Percentiles rank a stretch among this genome's conserved stretches.
phyloP scores from a whole-genome alignment of 2,329 filamentous ascomycete species.

The Microdochium paspali region DNA sequence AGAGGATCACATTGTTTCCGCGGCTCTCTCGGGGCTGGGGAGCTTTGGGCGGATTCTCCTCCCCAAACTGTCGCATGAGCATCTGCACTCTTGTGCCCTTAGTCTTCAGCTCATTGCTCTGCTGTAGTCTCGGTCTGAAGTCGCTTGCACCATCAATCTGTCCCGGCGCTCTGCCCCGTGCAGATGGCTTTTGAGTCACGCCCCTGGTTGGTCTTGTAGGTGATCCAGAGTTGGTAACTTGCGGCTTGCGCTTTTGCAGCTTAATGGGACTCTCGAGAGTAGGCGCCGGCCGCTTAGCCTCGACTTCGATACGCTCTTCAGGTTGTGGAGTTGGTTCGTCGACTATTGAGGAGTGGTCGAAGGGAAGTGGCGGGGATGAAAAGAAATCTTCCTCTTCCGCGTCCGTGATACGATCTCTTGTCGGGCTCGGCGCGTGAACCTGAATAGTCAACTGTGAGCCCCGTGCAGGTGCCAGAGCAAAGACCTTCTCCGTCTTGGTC shows the following conservation, averaged over 20 bases:
- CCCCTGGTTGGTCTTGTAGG: not conserved
- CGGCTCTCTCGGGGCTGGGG: not conserved
- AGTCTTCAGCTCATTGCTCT: not conserved
- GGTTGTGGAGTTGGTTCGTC: not conserved
- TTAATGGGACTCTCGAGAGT: not conserved
- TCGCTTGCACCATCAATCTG: not conserved
- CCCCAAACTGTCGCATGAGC: not conserved
- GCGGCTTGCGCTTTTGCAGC: not conserved
- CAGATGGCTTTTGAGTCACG: not conserved
- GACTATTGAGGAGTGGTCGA: constrained; percentile 9
- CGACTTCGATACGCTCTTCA: not conserved
- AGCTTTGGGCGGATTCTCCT: not conserved
- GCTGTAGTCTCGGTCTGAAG: not conserved
- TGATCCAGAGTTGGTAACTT: not conserved
- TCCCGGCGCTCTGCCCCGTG: not conserved
- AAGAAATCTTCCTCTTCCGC: constrained; percentile 1
- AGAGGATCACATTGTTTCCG: constrained; percentile 4
- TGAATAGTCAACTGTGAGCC: constrained; percentile 10
- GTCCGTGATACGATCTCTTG: constrained; percentile 5
- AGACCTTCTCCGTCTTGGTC: constrained; percentile 11
- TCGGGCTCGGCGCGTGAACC: constrained; percentile 15
- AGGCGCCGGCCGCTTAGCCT: not conserved
- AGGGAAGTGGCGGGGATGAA: constrained; percentile 5
- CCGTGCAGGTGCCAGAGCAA: not conserved
- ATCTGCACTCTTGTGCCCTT: not conserved